phyloP scores from a whole-genome alignment of 495 filamentous ascomycete genomes.

The Letharia columbiana region DNA sequence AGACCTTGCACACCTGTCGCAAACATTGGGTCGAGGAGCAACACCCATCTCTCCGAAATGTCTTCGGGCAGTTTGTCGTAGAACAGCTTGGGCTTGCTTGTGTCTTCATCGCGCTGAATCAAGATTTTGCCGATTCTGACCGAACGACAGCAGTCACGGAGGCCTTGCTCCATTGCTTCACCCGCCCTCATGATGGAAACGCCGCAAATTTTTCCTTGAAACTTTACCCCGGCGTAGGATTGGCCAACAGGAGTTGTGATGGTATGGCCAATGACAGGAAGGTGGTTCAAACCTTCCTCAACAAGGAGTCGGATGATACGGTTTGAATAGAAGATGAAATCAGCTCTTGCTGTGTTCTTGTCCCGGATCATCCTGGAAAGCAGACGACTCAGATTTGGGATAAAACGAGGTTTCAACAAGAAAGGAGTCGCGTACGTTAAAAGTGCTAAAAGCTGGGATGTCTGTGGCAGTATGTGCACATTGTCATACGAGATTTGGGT shows the following conservation, averaged over 20 bases:
- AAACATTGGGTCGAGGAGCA: constrained; percentile 98
- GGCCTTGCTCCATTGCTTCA: constrained; percentile 95
- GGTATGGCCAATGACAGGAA: constrained; percentile 78
- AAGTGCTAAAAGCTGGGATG: constrained; percentile 91
- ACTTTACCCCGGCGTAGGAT: constrained; percentile 83
- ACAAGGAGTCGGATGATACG: constrained; percentile 96
- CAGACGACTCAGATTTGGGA: constrained; percentile 24
- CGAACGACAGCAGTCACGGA: constrained; percentile 91
- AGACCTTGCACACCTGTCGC: constrained; percentile 63
- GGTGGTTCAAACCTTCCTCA: constrained; percentile 94
- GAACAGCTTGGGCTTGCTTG: constrained; percentile 79
- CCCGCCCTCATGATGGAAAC: constrained; percentile 98
- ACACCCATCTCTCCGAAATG: constrained; percentile 83
- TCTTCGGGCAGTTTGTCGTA: constrained; percentile 96
- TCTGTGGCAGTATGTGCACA: constrained; percentile 84
- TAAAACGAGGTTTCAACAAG: constrained; percentile 12
- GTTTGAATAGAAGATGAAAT: constrained; percentile 99
- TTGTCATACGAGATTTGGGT: constrained; percentile 73
- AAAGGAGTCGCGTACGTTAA: constrained; percentile 65
- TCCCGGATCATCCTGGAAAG: constrained; percentile 81
- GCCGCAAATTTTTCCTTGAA: constrained; percentile 96
- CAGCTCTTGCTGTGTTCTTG: constrained; percentile 75
- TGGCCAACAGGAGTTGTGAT: constrained; percentile 86
- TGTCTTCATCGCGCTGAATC: constrained; percentile 96
- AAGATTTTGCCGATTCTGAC: constrained; percentile 97